Conservation (phyloP, 805 yeast genomes). For the Candida piceae region DNA sequence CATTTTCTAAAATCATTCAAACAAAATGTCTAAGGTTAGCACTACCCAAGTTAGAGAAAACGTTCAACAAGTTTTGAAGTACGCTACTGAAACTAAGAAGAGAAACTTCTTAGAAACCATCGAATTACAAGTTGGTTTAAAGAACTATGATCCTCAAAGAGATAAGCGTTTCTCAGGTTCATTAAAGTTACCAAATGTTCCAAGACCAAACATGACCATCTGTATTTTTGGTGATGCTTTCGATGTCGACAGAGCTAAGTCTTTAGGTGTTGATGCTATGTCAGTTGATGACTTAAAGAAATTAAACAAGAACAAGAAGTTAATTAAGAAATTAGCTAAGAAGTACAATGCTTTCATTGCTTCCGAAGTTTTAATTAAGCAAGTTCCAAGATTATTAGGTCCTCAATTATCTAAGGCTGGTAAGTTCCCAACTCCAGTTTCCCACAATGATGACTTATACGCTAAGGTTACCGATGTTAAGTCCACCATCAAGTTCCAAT, state of each 20-base stretch:
- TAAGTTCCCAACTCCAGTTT: slow-evolving; percentile 99
- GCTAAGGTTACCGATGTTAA: slow-evolving; percentile 93
- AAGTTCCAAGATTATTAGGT: slow-evolving; percentile 99
- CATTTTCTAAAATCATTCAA: slow-evolving; percentile 12
- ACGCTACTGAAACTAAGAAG: slow-evolving; percentile 95
- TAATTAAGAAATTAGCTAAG: slow-evolving; percentile 99
- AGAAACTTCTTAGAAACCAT: slow-evolving; percentile 99
- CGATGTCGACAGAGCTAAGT: slow-evolving; percentile 99
- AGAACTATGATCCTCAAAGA: slow-evolving; percentile 99
- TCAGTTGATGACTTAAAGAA: slow-evolving; percentile 99
- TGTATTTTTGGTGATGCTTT: slow-evolving; percentile 99
- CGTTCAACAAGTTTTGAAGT: slow-evolving; percentile 86
- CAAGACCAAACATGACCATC: slow-evolving; percentile 99
- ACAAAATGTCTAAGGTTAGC: slow-evolving; percentile 80
- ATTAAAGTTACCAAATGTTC: slow-evolving; percentile 95
- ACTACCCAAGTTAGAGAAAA: slow-evolving; percentile 93
- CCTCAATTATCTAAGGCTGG: slow-evolving; percentile 99
- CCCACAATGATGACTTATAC: slow-evolving; percentile 98
- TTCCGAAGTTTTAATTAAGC: slow-evolving; percentile 98
- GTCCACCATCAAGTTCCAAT: slow-evolving; percentile 99
- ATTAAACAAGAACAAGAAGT: slow-evolving; percentile 99
- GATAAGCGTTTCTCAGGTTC: slow-evolving; percentile 99
- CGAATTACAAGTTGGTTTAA: slow-evolving; percentile 98
- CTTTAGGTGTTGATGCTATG: slow-evolving; percentile 99
- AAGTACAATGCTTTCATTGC: slow-evolving; percentile 99